Evolutionary conservation across 2,329 filamentous ascomycete species (phyloP).

Genomic region (Claviceps cyperi): DNA sequence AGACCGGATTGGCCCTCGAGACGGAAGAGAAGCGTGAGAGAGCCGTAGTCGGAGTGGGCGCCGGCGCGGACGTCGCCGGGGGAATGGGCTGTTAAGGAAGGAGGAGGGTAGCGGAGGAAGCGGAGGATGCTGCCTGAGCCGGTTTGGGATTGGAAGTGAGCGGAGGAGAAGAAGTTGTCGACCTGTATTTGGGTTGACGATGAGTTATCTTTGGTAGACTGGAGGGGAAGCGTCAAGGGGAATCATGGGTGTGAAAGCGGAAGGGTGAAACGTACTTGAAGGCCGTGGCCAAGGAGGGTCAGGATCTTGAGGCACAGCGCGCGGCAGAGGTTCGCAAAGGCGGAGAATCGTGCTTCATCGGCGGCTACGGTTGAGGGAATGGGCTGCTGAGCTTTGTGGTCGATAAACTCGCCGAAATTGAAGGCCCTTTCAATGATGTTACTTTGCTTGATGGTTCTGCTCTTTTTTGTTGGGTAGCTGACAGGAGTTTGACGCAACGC

Average conservation of each 20-base stretch:
- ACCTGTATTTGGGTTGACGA: constrained; percentile 17
- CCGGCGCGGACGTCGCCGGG: constrained; percentile 64
- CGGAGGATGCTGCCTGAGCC: constrained; percentile 48
- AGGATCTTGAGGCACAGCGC: constrained; percentile 59
- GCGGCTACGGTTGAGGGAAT: constrained; percentile 50
- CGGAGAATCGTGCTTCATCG: constrained; percentile 45
- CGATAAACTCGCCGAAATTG: constrained; percentile 70
- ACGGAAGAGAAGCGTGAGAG: constrained; percentile 67
- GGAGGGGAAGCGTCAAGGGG: too few species aligned
- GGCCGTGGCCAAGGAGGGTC: constrained; percentile 61
- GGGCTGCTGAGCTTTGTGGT: constrained; percentile 59
- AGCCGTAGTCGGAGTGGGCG: constrained; percentile 79
- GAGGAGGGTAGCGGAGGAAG: constrained; percentile 58
- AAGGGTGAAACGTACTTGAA: constrained; percentile 36
- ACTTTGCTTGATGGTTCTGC: constrained; percentile 1
- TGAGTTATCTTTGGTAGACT: too few species aligned
- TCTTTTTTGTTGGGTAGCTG: not conserved
- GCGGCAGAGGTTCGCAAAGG: constrained; percentile 59
- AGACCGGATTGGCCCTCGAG: constrained; percentile 72
- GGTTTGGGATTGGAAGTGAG: constrained; percentile 30
- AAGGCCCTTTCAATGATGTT: constrained; percentile 48
- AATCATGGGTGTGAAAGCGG: too few species aligned
- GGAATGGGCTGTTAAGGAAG: constrained; percentile 26
- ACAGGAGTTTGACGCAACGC: too few species aligned
- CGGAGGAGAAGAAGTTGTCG: constrained; percentile 37